These are phyloP conservation scores for Tremella yokohamensis DNA, from an alignment of 768 basidiomycete genomes.

Conservation along the genomic window DNA sequence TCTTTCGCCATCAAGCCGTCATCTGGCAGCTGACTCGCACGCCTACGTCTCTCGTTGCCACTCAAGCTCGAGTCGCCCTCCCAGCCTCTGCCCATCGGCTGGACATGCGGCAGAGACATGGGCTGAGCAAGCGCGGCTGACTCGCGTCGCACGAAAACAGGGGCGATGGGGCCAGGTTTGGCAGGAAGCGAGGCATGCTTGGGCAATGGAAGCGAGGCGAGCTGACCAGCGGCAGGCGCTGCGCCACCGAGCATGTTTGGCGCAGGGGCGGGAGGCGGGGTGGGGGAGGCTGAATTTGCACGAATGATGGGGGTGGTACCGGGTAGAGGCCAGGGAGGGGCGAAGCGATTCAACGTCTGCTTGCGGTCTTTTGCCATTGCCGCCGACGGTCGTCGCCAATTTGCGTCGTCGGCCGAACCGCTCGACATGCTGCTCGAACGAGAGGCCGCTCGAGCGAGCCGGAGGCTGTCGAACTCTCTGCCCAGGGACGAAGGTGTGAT, in stretches of 20 bases:
- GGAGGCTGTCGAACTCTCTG: conserved; percentile 4
- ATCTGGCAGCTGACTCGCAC: conserved; percentile 23
- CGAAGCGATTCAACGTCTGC: conserved; percentile 11
- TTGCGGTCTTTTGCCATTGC: not conserved
- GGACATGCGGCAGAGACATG: conserved; percentile 34
- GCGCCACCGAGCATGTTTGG: not conserved
- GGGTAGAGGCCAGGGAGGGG: conserved; percentile 11
- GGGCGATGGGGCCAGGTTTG: conserved; percentile 28
- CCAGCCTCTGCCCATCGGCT: conserved; percentile 37
- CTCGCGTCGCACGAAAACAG: conserved; percentile 38
- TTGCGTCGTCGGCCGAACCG: conserved; percentile 3
- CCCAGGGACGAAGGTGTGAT: conserved; percentile 1
- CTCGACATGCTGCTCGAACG: conserved; percentile 6
- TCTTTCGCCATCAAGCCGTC: not conserved
- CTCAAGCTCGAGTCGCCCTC: conserved; percentile 26
- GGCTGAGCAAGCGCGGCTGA: conserved; percentile 37
- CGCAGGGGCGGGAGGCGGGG: not conserved
- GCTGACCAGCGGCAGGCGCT: not conserved
- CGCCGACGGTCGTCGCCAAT: not conserved
- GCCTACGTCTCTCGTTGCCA: conserved; percentile 33
- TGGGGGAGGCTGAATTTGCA: not conserved
- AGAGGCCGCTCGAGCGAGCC: conserved; percentile 2
- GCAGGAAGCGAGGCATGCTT: conserved; percentile 14
- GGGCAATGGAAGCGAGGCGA: not conserved
- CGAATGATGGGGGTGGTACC: conserved; percentile 6